Conservation (phyloP, 2,329 filamentous ascomycete genomes). For the Aureobasidium sp. region DNA sequence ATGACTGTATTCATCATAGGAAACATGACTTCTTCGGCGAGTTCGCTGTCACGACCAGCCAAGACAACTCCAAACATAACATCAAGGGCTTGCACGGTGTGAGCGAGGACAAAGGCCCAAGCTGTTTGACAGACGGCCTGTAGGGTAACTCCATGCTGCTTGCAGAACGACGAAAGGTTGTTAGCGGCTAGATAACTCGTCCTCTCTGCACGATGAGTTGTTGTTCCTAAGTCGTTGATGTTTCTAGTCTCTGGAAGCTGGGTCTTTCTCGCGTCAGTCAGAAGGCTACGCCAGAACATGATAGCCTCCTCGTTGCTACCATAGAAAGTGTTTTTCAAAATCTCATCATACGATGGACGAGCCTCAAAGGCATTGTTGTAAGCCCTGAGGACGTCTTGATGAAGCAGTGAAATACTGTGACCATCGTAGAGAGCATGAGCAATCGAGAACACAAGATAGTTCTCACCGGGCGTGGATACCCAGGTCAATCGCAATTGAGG, state of each 20-base stretch:
- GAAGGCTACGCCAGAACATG: constrained; percentile 63
- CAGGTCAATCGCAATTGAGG: constrained; percentile 32
- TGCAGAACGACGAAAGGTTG: constrained; percentile 54
- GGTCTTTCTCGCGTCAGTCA: constrained; percentile 45
- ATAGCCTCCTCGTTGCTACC: constrained; percentile 40
- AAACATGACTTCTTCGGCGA: constrained; percentile 62
- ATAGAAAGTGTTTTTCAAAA: constrained; percentile 48
- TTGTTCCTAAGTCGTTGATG: constrained; percentile 13
- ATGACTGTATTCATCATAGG: constrained; percentile 89
- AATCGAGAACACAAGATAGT: constrained; percentile 58
- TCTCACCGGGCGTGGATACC: constrained; percentile 26
- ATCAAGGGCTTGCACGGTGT: constrained; percentile 56
- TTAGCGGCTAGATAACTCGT: constrained; percentile 35
- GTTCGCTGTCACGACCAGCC: constrained; percentile 71
- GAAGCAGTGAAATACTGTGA: constrained; percentile 68
- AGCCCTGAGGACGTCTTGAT: constrained; percentile 58
- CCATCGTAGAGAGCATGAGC: constrained; percentile 87
- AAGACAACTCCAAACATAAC: constrained; percentile 76
- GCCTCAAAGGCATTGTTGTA: constrained; percentile 44
- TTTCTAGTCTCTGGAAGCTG: constrained; percentile 28
- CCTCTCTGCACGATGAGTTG: constrained; percentile 39
- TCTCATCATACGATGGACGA: constrained; percentile 43
- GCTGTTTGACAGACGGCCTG: constrained; percentile 70
- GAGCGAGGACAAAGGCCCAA: constrained; percentile 65
- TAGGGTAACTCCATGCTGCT: constrained; percentile 56